Base-by-base conservation (phyloP, 371 early-diverging fungal species). In the Blakeslea trispora region DNA sequence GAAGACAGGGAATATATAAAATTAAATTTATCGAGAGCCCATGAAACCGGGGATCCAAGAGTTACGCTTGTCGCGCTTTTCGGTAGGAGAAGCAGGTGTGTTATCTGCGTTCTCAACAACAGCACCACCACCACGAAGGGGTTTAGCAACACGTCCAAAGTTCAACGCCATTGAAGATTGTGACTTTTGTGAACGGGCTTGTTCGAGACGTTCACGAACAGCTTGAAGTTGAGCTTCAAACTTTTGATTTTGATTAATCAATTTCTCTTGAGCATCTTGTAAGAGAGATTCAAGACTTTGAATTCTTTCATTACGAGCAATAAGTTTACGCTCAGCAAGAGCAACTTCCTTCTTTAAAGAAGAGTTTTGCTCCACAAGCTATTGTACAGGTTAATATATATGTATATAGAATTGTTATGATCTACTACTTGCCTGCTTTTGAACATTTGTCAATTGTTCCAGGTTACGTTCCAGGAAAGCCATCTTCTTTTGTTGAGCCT, bases 341-440 rank as follows among this genome's bases (percentile, higher is more conserved):
- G 90, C 87, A 0, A 91, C 82, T 69, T 95, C 91, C 81, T 95
- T 96, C 83, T 97, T 97, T 50, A 97, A 77, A 5, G 87, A 86
- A 9, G 91, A 77, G 81, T 98, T 98, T 68, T 95, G 95, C 63
- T 93, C 93, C 13, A 97, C 95, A 45, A 97, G 86, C 81, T 90
- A 64, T 19, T 47, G 23, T 40, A 44, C 15, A 44, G 32, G 18
- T 31, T 13, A 41, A 21, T 13, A 44, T 15, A 54, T 42, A 23
- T 22, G 7, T 1, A 45, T 1, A 47, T 15, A 22, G 35, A n/a
- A 59, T 92, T 92, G 45, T 86, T 88, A 67, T 91, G 90, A 68
- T 85, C 28, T 5, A 28, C 28, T 87, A 57, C 83, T 82, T 71
- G 69, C 84, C 69, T 91, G 93, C 81, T 92, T 93, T 69, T 97